Percentiles rank a stretch among this genome's conserved stretches.
Conservation (phyloP, 495 filamentous ascomycete genomes). For the Penicillium simplicissimum region DNA sequence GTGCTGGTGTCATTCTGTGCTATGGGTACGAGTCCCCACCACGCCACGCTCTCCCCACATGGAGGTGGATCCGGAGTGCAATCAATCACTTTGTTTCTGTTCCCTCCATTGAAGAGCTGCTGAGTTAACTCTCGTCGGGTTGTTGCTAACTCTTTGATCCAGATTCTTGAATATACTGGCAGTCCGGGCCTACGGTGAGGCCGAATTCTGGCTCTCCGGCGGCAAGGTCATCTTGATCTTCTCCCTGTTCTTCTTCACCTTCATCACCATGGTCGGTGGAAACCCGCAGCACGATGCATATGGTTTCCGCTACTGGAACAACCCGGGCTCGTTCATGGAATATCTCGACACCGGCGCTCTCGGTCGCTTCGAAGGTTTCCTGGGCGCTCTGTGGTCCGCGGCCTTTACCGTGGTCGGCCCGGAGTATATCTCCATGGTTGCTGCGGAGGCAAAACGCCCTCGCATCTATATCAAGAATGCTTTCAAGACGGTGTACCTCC, state of each 20-base stretch:
- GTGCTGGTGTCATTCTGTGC: slow-evolving; percentile 51
- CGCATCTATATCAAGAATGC: slow-evolving; percentile 55
- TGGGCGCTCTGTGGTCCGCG: slow-evolving; percentile 62
- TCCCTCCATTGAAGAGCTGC: not conserved
- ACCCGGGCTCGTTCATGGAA: slow-evolving; percentile 40
- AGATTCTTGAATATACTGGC: slow-evolving; percentile 40
- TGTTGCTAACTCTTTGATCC: slow-evolving; percentile 32
- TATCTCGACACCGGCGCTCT: slow-evolving; percentile 61
- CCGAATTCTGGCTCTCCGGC: slow-evolving; percentile 67
- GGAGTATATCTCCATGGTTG: slow-evolving; percentile 79
- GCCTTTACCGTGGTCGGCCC: slow-evolving; percentile 54
- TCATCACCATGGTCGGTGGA: slow-evolving; percentile 67
- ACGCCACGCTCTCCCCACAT: not conserved
- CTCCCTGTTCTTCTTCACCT: slow-evolving; percentile 48
- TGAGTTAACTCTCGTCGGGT: not conserved
- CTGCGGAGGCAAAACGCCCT: slow-evolving; percentile 75
- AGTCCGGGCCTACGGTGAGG: slow-evolving; percentile 69
- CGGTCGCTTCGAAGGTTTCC: slow-evolving; percentile 71
- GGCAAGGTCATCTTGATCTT: slow-evolving; percentile 71
- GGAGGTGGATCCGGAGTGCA: not conserved
- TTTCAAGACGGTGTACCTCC: slow-evolving; percentile 75
- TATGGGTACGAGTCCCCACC: slow-evolving; percentile 29
- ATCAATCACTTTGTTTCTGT: not conserved
- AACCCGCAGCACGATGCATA: slow-evolving; percentile 70
- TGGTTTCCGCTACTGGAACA: slow-evolving; percentile 65